A percentile compares a stretch with the other conserved stretches of the same genome.
phyloP scores from a whole-genome alignment of 495 filamentous ascomycete species.

The Penicillium riverlandense region DNA sequence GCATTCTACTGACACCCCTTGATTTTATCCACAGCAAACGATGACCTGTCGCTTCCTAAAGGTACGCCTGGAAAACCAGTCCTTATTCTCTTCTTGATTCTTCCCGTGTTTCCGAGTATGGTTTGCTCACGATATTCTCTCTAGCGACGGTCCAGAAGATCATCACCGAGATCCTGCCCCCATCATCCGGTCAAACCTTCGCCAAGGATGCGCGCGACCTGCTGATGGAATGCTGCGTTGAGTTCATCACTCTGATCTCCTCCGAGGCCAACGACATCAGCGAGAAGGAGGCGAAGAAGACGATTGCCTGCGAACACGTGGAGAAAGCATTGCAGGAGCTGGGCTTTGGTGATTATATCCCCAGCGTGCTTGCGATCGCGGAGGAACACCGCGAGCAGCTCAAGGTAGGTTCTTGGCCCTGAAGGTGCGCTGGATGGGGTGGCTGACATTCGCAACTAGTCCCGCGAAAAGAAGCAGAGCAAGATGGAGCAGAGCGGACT shows the following conservation, averaged over 20 bases:
- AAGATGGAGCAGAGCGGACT: slow-evolving; percentile 93
- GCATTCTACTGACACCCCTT: too few relatives aligned
- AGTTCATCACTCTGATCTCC: slow-evolving; percentile 96
- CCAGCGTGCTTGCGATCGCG: slow-evolving; percentile 77
- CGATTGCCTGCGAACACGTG: slow-evolving; percentile 94
- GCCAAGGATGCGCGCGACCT: slow-evolving; percentile 91
- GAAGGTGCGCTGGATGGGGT: too few relatives aligned
- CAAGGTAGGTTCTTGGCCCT: slow-evolving; percentile 51
- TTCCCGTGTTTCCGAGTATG: too few relatives aligned
- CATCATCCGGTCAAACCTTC: slow-evolving; percentile 64
- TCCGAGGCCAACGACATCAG: slow-evolving; percentile 98
- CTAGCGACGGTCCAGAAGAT: slow-evolving; percentile 97
- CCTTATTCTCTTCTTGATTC: background rate
- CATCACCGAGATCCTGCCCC: slow-evolving; percentile 82
- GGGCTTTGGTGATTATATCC: slow-evolving; percentile 85
- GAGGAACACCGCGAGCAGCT: slow-evolving; percentile 87
- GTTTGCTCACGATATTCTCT: background rate
- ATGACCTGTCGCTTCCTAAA: slow-evolving; percentile 94
- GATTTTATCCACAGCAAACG: slow-evolving; percentile 52
- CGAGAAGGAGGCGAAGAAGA: slow-evolving; percentile 97
- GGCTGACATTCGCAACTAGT: slow-evolving; percentile 24
- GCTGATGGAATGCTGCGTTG: slow-evolving; percentile 96
- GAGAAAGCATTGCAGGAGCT: slow-evolving; percentile 85
- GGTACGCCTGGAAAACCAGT: slow-evolving; percentile 40
- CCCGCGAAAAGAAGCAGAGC: slow-evolving; percentile 90